These are phyloP conservation scores for Ascoidea rubescens DNA, from an alignment of 805 yeast species.

Conservation along the genomic window DNA sequence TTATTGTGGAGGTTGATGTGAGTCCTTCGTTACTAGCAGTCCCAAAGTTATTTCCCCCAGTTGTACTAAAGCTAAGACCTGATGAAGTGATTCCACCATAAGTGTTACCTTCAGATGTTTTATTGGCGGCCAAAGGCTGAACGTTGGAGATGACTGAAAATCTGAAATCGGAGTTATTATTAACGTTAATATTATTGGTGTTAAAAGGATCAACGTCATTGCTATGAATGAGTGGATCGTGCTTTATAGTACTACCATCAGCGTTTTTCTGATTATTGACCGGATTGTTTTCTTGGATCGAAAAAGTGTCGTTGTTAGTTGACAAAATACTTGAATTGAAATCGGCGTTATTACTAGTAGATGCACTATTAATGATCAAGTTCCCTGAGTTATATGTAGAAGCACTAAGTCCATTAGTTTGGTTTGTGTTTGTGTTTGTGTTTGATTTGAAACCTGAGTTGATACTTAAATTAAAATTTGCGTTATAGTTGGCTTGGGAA, in stretches of 20 bases:
- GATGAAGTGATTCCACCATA: neutral
- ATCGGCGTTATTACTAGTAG: neutral
- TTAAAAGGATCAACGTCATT: neutral
- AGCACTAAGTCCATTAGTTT: neutral
- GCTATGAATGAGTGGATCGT: neutral
- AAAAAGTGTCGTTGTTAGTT: too few species aligned
- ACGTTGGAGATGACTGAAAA: too few species aligned
- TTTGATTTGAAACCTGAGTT: neutral
- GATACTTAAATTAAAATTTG: neutral
- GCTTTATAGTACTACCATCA: neutral
- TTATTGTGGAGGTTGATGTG: neutral
- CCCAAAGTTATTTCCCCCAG: neutral
- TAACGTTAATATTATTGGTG: neutral
- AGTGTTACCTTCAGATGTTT: neutral
- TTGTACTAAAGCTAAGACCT: neutral
- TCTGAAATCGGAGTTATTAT: neutral
- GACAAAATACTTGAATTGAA: neutral
- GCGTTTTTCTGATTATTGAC: neutral
- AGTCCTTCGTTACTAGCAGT: neutral
- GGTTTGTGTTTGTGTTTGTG: neutral
- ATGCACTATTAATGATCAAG: neutral
- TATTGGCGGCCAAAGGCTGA: too few species aligned
- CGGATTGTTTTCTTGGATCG: neutral
- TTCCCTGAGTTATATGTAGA: neutral
- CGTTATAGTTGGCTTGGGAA: slow-evolving; percentile 14